Percentiles rank a stretch among this genome's conserved stretches.
Conservation (phyloP, 2,329 filamentous ascomycete genomes). For the Paraconiothyrium sp. region DNA sequence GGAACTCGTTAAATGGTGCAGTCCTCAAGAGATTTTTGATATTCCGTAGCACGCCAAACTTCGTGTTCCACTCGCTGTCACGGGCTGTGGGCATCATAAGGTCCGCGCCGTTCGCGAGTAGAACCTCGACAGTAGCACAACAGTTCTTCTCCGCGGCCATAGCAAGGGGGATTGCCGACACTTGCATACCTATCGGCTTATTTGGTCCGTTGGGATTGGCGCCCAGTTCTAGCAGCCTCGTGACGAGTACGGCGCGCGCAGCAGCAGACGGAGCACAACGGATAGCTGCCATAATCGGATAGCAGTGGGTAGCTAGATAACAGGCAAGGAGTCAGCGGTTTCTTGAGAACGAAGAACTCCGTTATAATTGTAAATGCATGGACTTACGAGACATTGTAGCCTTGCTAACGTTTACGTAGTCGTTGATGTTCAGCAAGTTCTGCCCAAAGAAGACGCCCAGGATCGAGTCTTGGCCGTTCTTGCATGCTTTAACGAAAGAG, state of each 20-base stretch:
- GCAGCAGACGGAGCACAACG: background rate
- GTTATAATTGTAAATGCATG: background rate
- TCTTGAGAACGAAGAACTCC: background rate
- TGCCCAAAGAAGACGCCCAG: background rate
- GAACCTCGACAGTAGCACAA: too few relatives aligned
- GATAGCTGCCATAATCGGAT: background rate
- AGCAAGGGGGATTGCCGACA: too few relatives aligned
- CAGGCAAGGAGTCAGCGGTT: background rate
- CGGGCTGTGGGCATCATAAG: too few relatives aligned
- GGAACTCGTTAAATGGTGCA: too few relatives aligned
- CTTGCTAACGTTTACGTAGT: background rate
- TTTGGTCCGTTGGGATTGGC: background rate
- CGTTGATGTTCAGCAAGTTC: background rate
- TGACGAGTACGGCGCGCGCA: background rate
- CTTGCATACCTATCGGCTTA: background rate
- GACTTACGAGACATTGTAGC: too few relatives aligned
- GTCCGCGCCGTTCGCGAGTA: too few relatives aligned
- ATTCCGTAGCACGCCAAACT: too few relatives aligned
- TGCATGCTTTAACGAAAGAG: background rate
- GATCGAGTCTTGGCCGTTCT: background rate
- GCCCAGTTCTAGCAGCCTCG: background rate
- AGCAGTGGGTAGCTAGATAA: too few relatives aligned
- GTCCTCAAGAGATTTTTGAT: too few relatives aligned
- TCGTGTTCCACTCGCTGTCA: too few relatives aligned
- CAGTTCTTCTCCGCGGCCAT: too few relatives aligned